Conservation (phyloP, 2,329 filamentous ascomycete species). For the Talaromyces sp. region DNA sequence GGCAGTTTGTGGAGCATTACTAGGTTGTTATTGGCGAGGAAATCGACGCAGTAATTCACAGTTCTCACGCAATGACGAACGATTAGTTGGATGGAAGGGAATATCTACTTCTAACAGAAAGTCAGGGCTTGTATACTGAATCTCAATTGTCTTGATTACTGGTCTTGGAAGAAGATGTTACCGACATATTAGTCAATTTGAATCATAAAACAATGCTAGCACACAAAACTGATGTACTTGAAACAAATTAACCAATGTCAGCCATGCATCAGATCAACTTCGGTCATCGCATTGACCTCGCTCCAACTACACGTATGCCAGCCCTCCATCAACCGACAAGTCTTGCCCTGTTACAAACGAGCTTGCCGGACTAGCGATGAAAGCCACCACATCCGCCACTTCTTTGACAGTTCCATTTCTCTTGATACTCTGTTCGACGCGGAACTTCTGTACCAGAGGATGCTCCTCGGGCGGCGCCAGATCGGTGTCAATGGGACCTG, state of each 20-base stretch:
- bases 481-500: slow-evolving; percentile 5
- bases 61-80: neutral
- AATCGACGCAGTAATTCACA: neutral
- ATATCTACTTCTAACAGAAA: neutral
- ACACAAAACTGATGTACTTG: neutral
- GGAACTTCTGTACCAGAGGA: neutral
- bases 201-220: neutral
- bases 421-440: slow-evolving; percentile 1
- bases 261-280: neutral
- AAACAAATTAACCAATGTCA: neutral
- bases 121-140: neutral
- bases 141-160: neutral
- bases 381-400: neutral
- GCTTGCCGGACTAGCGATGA: slow-evolving; percentile 1
- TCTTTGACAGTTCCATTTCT: slow-evolving; percentile 3
- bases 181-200: neutral
- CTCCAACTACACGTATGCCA: slow-evolving; percentile 12
- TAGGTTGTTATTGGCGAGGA: neutral
- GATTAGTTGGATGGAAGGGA: neutral
- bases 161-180: neutral
- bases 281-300: neutral
- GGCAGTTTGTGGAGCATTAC: neutral
- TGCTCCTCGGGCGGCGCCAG: neutral
- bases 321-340: slow-evolving; percentile 2
- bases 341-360: neutral